phyloP scores from a whole-genome alignment of 106 monocot species.

The Cymbidium sinense region DNA sequence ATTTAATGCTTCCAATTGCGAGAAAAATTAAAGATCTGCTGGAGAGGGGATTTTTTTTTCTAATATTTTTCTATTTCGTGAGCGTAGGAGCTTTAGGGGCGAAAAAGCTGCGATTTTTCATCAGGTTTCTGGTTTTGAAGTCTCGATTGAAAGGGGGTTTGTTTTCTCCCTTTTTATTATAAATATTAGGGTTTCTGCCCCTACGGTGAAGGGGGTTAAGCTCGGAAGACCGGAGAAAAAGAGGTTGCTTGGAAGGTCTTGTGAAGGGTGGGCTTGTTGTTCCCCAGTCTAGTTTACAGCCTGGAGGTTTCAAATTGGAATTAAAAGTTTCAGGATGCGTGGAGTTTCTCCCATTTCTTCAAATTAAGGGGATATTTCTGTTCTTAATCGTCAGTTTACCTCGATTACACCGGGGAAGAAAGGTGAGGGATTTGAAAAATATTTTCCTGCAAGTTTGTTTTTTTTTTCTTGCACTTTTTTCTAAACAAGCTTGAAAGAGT shows the following conservation, averaged over 20 bases:
- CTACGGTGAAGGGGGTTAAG: neutral
- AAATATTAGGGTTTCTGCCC: neutral
- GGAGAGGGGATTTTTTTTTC: neutral
- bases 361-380: neutral
- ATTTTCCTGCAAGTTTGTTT: neutral
- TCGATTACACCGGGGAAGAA: neutral
- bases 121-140: neutral
- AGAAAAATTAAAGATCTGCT: neutral
- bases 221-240: neutral
- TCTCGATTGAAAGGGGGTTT: neutral
- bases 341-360: neutral
- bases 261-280: neutral
- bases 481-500: neutral
- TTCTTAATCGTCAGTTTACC: neutral
- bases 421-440: neutral
- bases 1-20: neutral
- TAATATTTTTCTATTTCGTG: neutral
- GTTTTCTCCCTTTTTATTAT: neutral
- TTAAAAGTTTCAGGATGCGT: neutral
- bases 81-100: neutral
- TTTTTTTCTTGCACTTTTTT: neutral
- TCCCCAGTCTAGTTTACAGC: neutral
- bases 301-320: neutral
- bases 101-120: neutral
- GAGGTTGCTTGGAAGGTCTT: neutral